These are phyloP conservation scores for Comarum palustre DNA, from an alignment of 306 rosid species.

Conservation along the genomic window DNA sequence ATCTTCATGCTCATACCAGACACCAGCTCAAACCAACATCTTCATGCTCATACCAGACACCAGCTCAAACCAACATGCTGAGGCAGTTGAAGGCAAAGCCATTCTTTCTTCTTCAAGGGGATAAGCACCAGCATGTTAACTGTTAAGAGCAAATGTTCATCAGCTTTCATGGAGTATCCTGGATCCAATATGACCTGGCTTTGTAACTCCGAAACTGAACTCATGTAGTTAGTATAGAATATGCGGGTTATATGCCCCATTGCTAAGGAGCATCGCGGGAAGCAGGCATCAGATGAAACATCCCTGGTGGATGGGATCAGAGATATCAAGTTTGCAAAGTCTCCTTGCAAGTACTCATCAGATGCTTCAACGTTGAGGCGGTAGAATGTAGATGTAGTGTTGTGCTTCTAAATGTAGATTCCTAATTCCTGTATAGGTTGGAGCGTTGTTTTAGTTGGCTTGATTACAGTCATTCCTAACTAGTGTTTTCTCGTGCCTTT, in stretches of 20 bases:
- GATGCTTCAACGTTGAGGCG: constrained; percentile 24
- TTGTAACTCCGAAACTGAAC: constrained; percentile 27
- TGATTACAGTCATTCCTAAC: constrained; percentile 39
- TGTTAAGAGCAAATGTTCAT: constrained; percentile 13
- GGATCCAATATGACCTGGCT: constrained; percentile 29
- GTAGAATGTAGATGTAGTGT: neutral
- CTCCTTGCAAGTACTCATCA: constrained; percentile 29
- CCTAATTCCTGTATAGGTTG: constrained; percentile 36
- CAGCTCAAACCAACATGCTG: constrained; percentile 22
- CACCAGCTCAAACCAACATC: constrained; percentile 23
- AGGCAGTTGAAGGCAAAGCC: constrained; percentile 14
- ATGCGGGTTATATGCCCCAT: no score
- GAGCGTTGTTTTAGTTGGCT: constrained; percentile 43
- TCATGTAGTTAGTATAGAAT: constrained; percentile 34
- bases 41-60: constrained; percentile 24
- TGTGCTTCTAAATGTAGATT: constrained; percentile 25
- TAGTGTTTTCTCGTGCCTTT: constrained; percentile 1
- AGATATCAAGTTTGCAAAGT: constrained; percentile 32
- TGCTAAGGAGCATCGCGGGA: constrained; percentile 6
- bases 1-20: constrained; percentile 25
- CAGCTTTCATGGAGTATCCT: constrained; percentile 25
- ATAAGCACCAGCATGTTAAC: constrained; percentile 17
- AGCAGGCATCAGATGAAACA: constrained; percentile 14
- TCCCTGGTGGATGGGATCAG: constrained; percentile 30
- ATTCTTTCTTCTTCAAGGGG: constrained; percentile 10